A percentile compares a stretch with the other conserved stretches of the same genome.
phyloP scores from a whole-genome alignment of 495 filamentous ascomycete genomes.

The Penicillium diatomitis region DNA sequence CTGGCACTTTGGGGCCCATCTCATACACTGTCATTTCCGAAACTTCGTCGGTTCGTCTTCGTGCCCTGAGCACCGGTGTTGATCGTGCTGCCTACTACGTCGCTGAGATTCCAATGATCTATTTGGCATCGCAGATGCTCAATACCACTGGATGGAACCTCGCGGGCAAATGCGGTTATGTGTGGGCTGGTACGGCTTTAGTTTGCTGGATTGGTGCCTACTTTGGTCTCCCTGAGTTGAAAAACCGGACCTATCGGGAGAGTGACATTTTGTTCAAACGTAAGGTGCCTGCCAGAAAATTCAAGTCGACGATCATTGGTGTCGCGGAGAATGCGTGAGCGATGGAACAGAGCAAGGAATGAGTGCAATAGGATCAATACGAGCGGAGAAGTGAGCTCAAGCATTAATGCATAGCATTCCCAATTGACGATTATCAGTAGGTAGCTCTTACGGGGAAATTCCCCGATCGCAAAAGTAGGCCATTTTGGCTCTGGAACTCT shows the following conservation, averaged over 20 bases:
- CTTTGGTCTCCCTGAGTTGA: constrained; percentile 28
- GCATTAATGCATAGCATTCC: no score
- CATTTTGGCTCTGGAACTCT: no score
- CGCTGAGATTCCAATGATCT: constrained; percentile 43
- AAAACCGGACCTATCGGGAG: constrained; percentile 31
- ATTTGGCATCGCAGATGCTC: constrained; percentile 39
- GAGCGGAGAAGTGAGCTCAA: no score
- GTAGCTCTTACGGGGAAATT: no score
- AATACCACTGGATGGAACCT: constrained; percentile 28
- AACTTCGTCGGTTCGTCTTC: constrained; percentile 44
- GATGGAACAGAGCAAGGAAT: no score
- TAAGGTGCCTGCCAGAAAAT: constrained; percentile 19
- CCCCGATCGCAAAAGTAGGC: no score
- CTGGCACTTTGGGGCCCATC: constrained; percentile 34
- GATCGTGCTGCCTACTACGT: constrained; percentile 39
- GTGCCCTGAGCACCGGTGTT: constrained; percentile 42
- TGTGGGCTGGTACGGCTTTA: constrained; percentile 22
- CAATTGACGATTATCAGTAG: no score
- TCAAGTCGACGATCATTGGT: constrained; percentile 41
- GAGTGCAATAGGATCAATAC: no score
- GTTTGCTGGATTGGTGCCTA: constrained; percentile 17
- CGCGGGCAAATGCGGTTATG: constrained; percentile 27
- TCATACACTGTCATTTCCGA: constrained; percentile 50
- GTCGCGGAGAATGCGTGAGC: constrained; percentile 39
- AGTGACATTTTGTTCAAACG: constrained; percentile 31